phyloP scores from a whole-genome alignment of 1,284 basidiomycete species.

The Heliocybe sulcata region DNA sequence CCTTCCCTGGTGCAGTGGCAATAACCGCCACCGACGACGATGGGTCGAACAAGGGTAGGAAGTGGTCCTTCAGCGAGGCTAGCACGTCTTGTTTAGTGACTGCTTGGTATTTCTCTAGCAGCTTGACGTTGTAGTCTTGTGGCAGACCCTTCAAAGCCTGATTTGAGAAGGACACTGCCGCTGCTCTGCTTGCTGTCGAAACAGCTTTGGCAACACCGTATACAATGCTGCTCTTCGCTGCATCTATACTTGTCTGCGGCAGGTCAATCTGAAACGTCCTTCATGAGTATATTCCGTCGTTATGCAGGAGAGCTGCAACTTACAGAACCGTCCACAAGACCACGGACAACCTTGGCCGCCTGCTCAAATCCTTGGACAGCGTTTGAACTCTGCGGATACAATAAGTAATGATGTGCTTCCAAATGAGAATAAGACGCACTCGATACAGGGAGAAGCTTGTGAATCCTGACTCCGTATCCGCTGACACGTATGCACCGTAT shows the following conservation, averaged over 20 bases:
- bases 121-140: conserved; percentile 65
- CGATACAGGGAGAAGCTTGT: conserved; percentile 80
- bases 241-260: conserved; percentile 81
- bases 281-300: background rate
- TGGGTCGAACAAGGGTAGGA: conserved; percentile 84
- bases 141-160: conserved; percentile 80
- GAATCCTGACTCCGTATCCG: conserved; percentile 80
- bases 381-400: conserved; percentile 68
- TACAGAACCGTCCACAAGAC: conserved; percentile 75
- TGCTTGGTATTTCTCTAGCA: conserved; percentile 72
- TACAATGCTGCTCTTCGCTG: conserved; percentile 89
- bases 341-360: conserved; percentile 69
- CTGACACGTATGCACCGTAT: conserved; percentile 80
- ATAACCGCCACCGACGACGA: conserved; percentile 75
- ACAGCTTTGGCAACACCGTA: conserved; percentile 78
- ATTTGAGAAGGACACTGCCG: conserved; percentile 75
- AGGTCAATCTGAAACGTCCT: conserved; percentile 59
- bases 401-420: conserved; percentile 4
- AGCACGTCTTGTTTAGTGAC: conserved; percentile 79
- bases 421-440: conserved; percentile 34
- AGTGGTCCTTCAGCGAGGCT: conserved; percentile 62
- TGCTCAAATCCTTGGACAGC: conserved; percentile 80
- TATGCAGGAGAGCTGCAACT: conserved; percentile 21
- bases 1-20: conserved; percentile 78
- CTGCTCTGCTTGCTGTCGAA: conserved; percentile 79